These are phyloP conservation scores for Pterocarpus santalinus DNA, from an alignment of 306 rosid genomes.

Conservation along the genomic window DNA sequence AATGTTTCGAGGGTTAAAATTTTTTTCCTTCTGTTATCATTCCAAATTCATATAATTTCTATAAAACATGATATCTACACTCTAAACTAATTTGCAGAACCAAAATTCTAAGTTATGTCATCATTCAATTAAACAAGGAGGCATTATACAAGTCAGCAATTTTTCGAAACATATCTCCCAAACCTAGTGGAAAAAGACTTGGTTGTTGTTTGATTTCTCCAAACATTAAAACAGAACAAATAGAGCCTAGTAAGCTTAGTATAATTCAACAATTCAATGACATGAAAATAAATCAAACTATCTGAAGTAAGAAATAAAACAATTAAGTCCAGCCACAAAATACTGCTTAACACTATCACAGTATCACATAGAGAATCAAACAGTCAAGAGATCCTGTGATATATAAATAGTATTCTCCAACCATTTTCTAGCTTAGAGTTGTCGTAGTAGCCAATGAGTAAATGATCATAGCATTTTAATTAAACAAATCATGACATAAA, in stretches of 20 bases:
- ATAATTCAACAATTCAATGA: not conserved
- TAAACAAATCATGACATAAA: conserved; percentile 24
- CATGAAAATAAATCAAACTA: not conserved
- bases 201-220: not conserved
- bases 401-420: conserved; percentile 32
- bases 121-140: conserved; percentile 25
- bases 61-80: not conserved
- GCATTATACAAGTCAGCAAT: conserved; percentile 20
- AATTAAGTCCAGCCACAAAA: not conserved
- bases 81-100: conserved; percentile 8
- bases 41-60: conserved; percentile 13
- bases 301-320: conserved; percentile 13
- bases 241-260: not conserved
- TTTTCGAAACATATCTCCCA: conserved; percentile 4
- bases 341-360: not conserved
- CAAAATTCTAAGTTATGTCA: conserved; percentile 2
- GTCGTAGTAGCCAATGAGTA: conserved; percentile 12
- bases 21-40: not conserved
- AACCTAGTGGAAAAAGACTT: too few relatives aligned
- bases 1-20: conserved; percentile 8
- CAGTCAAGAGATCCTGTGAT: conserved; percentile 1
- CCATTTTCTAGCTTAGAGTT: conserved; percentile 23
- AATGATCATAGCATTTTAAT: conserved; percentile 33
- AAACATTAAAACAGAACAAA: conserved; percentile 19
- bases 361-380: not conserved